Evolutionary conservation across 208 protist species (phyloP), one percentile per base, ranked within the genome.

Genomic region (Trypanosoma lewisi): DNA sequence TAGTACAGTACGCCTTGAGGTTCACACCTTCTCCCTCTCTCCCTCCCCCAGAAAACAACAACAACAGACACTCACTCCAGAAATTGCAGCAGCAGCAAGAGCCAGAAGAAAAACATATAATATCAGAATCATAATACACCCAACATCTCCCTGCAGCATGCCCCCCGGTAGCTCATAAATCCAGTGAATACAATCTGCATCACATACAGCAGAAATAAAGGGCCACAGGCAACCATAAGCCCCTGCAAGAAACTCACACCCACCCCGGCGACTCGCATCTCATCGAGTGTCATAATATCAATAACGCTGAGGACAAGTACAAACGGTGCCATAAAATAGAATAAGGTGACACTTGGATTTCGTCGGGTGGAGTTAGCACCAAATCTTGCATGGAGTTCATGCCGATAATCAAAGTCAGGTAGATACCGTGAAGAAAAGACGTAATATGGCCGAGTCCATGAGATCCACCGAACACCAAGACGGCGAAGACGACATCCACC

Each of bases 241-340:
- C 47, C 70, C 9, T 77, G 63, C 16, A 77, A 50, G 1, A 77
- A 21, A 12, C 63, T 52, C 17, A 77, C 58, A 14, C 23, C 62
- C 30, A 61, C 27, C 7, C 23, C 31, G 5, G 23, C 23, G 23
- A 42, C 17, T 3, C 52, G 42, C 49, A 57, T 55, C 14, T 67
- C 64, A 52, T 69, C 36, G 27, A 63, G 27, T 11, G 52, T 50
- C 49, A 62, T 33, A 28, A 61, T 60, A 33, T 77, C 70, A 17
- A 77, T 27, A 23, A 71, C 44, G 7, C 50, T 31, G 17, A 77
- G 51, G 37, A 59, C 14, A 28, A 77, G 14, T 25, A 77, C 64
- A 44, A 77, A 63, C 0, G 70, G 70, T 2, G 57, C 57, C 34
- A 55, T 19, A 19, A 60, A 55, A 34, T 53, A 48, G 33, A 77